Evolutionary conservation across 176 grass and related monocot species (phyloP).

Genomic region (Paspalum notatum): DNA sequence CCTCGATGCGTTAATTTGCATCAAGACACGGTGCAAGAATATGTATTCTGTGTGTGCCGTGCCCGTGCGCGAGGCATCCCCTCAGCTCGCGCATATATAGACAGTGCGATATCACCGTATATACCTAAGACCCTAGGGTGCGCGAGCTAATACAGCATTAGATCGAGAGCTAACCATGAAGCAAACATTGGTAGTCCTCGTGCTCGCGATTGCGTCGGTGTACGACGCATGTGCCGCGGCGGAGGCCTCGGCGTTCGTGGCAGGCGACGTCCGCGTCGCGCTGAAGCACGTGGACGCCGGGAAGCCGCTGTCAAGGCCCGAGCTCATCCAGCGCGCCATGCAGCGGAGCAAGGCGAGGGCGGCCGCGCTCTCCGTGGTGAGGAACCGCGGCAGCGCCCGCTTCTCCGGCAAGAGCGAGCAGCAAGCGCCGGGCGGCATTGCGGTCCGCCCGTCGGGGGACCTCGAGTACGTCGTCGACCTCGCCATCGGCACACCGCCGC

Average conservation of each 20-base stretch:
- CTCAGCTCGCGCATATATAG: constrained; percentile 1
- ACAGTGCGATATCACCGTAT: not conserved
- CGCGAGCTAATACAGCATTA: not conserved
- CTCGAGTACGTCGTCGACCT: constrained; percentile 62
- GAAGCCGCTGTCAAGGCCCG: constrained; percentile 43
- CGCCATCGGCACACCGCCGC: constrained; percentile 66
- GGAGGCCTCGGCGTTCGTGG: not conserved
- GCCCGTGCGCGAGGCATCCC: not conserved
- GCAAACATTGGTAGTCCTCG: not conserved
- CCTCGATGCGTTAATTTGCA: constrained; percentile 36
- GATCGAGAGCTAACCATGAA: constrained; percentile 23
- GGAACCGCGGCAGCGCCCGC: not conserved
- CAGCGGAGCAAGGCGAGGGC: constrained; percentile 51
- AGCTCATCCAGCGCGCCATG: constrained; percentile 54
- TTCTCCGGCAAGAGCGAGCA: not conserved
- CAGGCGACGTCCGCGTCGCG: constrained; percentile 34
- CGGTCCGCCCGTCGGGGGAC: constrained; percentile 48
- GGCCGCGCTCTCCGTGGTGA: constrained; percentile 41
- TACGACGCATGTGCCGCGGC: not conserved
- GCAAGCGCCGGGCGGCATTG: constrained; percentile 5
- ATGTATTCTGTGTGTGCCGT: not conserved
- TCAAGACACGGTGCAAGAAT: constrained; percentile 37
- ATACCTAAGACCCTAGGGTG: too few species aligned
- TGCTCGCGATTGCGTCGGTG: not conserved
- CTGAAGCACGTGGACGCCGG: constrained; percentile 56